Conservation (phyloP, 2,329 filamentous ascomycete genomes). For the Claviceps pusilla region DNA sequence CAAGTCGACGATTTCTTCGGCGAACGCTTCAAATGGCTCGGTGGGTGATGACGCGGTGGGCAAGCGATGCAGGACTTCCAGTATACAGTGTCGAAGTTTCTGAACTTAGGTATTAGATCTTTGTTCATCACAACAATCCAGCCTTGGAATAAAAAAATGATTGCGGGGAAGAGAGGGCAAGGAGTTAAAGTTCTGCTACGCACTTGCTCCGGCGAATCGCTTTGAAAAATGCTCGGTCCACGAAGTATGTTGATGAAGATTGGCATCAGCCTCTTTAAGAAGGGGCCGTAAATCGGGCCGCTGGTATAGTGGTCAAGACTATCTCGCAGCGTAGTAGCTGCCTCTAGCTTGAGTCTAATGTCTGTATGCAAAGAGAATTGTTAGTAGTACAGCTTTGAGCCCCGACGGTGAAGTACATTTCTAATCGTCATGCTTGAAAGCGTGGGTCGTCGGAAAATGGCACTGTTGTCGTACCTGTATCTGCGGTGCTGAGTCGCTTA, state of each 20-base stretch:
- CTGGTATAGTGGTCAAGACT: conserved; percentile 77
- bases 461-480: conserved; percentile 32
- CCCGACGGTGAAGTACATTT: neutral
- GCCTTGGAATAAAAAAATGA: neutral
- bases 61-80: conserved; percentile 87
- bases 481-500: conserved; percentile 40
- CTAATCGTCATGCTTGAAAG: neutral
- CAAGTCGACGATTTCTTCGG: conserved; percentile 75
- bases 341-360: conserved; percentile 63
- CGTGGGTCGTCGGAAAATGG: neutral
- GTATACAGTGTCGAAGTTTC: conserved; percentile 82
- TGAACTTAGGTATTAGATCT: conserved; percentile 16
- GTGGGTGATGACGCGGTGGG: conserved; percentile 53
- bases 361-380: conserved; percentile 37
- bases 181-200: conserved; percentile 11
- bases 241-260: conserved; percentile 75
- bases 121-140: neutral
- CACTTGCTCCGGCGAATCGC: conserved; percentile 78
- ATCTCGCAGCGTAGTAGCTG: conserved; percentile 77
- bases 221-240: conserved; percentile 80
- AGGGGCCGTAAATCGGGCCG: conserved; percentile 60
- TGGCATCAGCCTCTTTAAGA: conserved; percentile 78
- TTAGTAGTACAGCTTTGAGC: neutral
- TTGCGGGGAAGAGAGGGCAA: too few species aligned
- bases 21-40: conserved; percentile 77